Percentiles rank a stretch among this genome's conserved stretches.
These are phyloP conservation scores for Pyrenochaeta sp. DNA, from an alignment of 2,329 filamentous ascomycete genomes.

Conservation along the genomic window DNA sequence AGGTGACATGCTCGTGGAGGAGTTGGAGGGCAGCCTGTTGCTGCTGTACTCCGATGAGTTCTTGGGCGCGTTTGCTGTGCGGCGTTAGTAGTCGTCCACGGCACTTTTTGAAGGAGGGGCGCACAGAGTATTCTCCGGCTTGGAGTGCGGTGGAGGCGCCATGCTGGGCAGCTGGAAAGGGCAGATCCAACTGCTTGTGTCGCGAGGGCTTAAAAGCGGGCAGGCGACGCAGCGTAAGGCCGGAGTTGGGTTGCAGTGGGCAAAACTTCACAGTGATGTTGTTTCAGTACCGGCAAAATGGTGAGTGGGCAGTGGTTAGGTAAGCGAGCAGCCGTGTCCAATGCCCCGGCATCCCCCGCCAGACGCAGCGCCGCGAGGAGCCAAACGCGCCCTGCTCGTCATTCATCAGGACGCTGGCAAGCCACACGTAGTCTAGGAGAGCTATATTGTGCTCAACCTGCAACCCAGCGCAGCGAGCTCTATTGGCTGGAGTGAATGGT, in stretches of 20 bases:
- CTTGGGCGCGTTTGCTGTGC: conserved; percentile 77
- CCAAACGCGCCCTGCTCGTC: not conserved
- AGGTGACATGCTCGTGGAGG: conserved; percentile 98
- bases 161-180: conserved; percentile 60
- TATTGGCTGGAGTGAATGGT: not conserved
- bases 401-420: not conserved
- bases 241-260: conserved; percentile 21
- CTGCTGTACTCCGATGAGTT: conserved; percentile 98
- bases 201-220: conserved; percentile 39
- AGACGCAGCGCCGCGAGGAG: not conserved
- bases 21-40: conserved; percentile 89
- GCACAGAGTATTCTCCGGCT: conserved; percentile 94
- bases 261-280: conserved; percentile 26
- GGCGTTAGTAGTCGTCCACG: conserved; percentile 11
- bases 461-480: not conserved
- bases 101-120: conserved; percentile 19
- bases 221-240: conserved; percentile 36
- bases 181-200: conserved; percentile 37
- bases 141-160: conserved; percentile 96
- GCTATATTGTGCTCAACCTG: not conserved
- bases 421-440: not conserved
- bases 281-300: conserved; percentile 25
- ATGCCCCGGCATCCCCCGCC: not conserved
- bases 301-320: conserved; percentile 22
- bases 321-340: conserved; percentile 19